phyloP scores from a whole-genome alignment of 129 eudicot species.

The Ambrosia trifida region DNA sequence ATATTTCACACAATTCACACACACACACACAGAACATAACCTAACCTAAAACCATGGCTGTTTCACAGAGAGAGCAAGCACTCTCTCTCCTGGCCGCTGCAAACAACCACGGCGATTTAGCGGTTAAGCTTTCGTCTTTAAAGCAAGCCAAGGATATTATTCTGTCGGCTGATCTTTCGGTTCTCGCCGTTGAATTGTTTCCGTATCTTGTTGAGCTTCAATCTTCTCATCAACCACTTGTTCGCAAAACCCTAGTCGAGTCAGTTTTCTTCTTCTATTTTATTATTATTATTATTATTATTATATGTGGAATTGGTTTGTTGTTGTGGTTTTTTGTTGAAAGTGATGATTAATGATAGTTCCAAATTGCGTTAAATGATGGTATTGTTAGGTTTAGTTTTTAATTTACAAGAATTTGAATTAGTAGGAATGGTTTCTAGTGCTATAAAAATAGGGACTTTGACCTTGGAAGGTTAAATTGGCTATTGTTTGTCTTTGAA shows the following conservation, averaged over 20 bases:
- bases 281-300: neutral
- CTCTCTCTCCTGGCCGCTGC: constrained; percentile 82
- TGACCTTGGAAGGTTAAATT: constrained; percentile 4
- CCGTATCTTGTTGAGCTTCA: constrained; percentile 79
- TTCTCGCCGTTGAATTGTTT: constrained; percentile 60
- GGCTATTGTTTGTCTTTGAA: neutral
- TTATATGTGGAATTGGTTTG: constrained; percentile 16
- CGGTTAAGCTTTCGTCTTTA: constrained; percentile 84
- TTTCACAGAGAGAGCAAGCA: constrained; percentile 67
- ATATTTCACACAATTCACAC: neutral
- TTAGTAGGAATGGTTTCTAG: neutral
- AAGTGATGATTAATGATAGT: neutral
- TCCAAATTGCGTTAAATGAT: neutral
- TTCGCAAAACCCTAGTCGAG: constrained; percentile 85
- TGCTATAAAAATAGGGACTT: neutral
- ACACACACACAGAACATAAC: neutral
- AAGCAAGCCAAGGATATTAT: constrained; percentile 74
- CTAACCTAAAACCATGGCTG: constrained; percentile 42
- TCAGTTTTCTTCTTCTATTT: constrained; percentile 26
- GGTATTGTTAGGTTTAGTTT: neutral
- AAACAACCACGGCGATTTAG: constrained; percentile 96
- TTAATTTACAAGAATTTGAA: neutral
- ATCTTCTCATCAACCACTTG: constrained; percentile 70
- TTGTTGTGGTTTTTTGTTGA: neutral
- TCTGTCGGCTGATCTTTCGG: constrained; percentile 47